Base-by-base conservation (phyloP, 306 rosid species). In the Lotus japonicus region DNA sequence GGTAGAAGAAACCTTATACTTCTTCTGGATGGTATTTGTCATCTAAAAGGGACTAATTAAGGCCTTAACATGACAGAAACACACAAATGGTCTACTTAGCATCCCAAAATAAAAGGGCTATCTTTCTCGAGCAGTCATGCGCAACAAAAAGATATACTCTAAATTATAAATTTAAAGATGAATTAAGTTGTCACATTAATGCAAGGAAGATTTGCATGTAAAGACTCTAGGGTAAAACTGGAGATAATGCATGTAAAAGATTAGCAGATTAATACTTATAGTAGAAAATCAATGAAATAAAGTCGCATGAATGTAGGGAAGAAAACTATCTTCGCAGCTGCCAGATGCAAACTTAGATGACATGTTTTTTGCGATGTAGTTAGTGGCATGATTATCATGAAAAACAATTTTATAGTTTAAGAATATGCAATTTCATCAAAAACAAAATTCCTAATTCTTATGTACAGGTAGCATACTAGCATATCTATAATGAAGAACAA, bases 21-120 rank as follows among this genome's bases (percentile, higher is more conserved):
- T 88, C 77, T 94, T 94, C 75, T 94, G 98, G 75, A 94, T 94
- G 67, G 96, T 85, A 77, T 94, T 90, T 42, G 98, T 94, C 98
- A 94, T 90, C 98, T 94, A 74, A 78, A 52, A 56, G 23, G 19
- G 61, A 55, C 80, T 82, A 57, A 76, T 92, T 78, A 90, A 94
- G 96, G 67, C 66, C 49, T 64, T 72, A 68, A 76, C 80, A 67
- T 74, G 59, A 71, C 41, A 68, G 5, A 9, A 42, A 64, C 10
- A 35, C 15, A 19, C 8, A 67, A 43, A 43, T 9, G 11, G 33
- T 5, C 10, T 53, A 48, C 13, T 16, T 23, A 28, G 19, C 17
- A 49, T n/a, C n/a, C n/a, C 52, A 38, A 39, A 46, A 41, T 9
- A 11, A n/a, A n/a, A n/a, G 16, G 8, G 9, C 4, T 23, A 18